A percentile compares a stretch with the other conserved stretches of the same genome.
Evolutionary conservation across 2,329 filamentous ascomycete genomes (phyloP).

Genomic region (Magnaporthiopsis incrustans): DNA sequence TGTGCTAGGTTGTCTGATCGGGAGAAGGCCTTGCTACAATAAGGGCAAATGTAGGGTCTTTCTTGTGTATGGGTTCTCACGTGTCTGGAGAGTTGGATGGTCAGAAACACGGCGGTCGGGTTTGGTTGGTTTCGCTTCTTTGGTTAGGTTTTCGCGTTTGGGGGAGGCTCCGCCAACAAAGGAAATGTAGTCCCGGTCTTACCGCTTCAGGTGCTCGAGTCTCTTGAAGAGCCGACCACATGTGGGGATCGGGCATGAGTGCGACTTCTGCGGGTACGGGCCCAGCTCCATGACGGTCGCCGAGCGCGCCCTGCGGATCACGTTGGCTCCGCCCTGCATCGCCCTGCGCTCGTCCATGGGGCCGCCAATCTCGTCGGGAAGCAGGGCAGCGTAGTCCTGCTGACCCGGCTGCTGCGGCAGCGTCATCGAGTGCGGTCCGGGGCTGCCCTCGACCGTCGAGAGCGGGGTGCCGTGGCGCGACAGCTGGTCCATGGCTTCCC

Average conservation of each 20-base stretch:
- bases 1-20: conserved; percentile 98
- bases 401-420: conserved; percentile 47
- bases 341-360: conserved; percentile 56
- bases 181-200: conserved; percentile 44
- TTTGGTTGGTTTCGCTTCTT: conserved; percentile 14
- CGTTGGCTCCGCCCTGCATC: conserved; percentile 64
- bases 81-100: conserved; percentile 59
- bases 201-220: conserved; percentile 98
- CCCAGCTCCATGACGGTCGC: conserved; percentile 95
- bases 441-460: conserved; percentile 75
- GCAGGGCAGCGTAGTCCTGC: conserved; percentile 60
- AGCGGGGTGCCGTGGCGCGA: conserved; percentile 89
- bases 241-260: conserved; percentile 97
- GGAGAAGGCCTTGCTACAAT: conserved; percentile 98
- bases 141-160: conserved; percentile 12
- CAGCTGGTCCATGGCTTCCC: conserved; percentile 72
- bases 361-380: conserved; percentile 55
- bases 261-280: conserved; percentile 94
- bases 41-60: conserved; percentile 92
- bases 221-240: conserved; percentile 97
- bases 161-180: conserved; percentile 19
- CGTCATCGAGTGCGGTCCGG: conserved; percentile 61
- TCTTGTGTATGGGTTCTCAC: conserved; percentile 99
- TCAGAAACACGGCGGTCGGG: conserved; percentile 37
- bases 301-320: conserved; percentile 82